Base-by-base conservation (phyloP, 2,329 filamentous ascomycete genomes). In the Microsporum audouinii region DNA sequence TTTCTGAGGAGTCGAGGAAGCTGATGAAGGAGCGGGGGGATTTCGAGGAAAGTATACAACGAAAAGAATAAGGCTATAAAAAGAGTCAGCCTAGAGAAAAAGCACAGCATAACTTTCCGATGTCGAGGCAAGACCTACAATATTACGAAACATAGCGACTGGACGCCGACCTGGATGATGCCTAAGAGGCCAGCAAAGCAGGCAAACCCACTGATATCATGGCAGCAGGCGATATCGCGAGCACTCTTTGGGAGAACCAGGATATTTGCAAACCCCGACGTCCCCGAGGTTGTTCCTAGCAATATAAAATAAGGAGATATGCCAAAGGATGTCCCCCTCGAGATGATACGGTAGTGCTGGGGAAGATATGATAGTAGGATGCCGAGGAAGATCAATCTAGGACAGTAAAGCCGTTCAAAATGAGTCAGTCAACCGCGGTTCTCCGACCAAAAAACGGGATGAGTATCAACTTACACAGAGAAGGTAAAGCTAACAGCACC, bases 251-350 rank as follows among this genome's bases (percentile, higher is more conserved):
- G 88, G 12, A 96, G 83, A 0, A 89, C 87, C 59, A 97, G 78
- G 70, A 99, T 96, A 71, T 97, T 97, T 65, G 89, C 89, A 69
- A 99, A 90, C 31, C 89, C 88, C 56, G 88, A 89, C 58, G 88
- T 95, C 68, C 88, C 88, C 5, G 90, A 95, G 1, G 92, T 92
- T 31, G 88, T 89, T 63, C 94, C 94, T n/a, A 99, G 84, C 1
- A 97, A 83, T 65, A 99, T 86, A 71, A 96, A 99, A 75, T 92
- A 94, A 6, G 94, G 92, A 34, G 91, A 96, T 64, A 99, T 91
- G 64, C 94, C 94, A 73, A 95, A 92, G 27, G 92, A 95, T 12
- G 89, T 94, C 63, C 86, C 84, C 60, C 91, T 84, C 45, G 83
- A 80, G 67, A 96, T 89, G 75, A 99, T 97, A 69, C 94, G 90